Base-by-base conservation (phyloP, 2,329 filamentous ascomycete species). In the Leptodontidium sp. region DNA sequence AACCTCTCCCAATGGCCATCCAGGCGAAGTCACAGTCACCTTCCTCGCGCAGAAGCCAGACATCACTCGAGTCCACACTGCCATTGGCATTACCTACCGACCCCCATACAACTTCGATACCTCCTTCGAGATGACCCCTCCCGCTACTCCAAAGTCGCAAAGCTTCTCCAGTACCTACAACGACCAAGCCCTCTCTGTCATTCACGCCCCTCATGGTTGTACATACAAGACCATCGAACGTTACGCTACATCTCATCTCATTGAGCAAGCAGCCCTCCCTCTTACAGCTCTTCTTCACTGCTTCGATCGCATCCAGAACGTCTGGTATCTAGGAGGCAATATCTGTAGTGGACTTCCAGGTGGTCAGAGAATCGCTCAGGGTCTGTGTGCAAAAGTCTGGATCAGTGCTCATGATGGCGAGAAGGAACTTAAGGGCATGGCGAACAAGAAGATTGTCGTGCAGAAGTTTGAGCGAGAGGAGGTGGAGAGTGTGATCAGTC, bases 11-110 rank as follows among this genome's bases (percentile, higher is more conserved):
- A 82, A 83, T 29, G 88, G 87, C 5, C 79, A 83, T 15, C 81
- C 84, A 9, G 91, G 91, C 21, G 90, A 93, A 79, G 84, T 93
- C n/a, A 92, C 90, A 0, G 83, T 93, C n/a, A 83, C 90, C 1
- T 89, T 88, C 77, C 85, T 93, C 38, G 82, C 86, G 0, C 87
- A 89, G 64, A 88, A 86, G 75, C 79, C 83, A 59, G 89, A 92
- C 74, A 74, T 89, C 4, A 87, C 86, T 8, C 85, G 86, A 2
- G 75, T 91, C 0, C 90, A 92, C 75, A 87, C 87, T 67, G 90
- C 90, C 12, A 85, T 93, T 71, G 90, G 88, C 15, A 91, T 93
- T 73, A 93, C 91, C 0, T 93, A 93, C 76, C 85, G 86, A 21
- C 2, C 43, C 35, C 45, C 21, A 38, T 6, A 68, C 17, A 47